Conservation (phyloP, 345 rosid species). For the Anastatica hierochuntica region DNA sequence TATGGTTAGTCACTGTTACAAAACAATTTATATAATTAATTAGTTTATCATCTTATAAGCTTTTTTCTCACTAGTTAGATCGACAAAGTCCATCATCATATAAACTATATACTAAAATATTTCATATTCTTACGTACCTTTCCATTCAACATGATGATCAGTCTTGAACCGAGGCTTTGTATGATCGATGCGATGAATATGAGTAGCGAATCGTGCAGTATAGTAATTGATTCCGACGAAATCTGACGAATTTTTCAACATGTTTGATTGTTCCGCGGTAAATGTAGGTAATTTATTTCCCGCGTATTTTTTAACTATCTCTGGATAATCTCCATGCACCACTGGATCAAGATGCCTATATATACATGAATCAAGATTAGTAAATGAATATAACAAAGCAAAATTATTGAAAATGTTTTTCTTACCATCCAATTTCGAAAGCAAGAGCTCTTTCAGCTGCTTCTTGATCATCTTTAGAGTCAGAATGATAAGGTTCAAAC, state of each 20-base stretch:
- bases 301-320: constrained; percentile 13
- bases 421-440: constrained; percentile 23
- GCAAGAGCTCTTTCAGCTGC: constrained; percentile 24
- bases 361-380: not conserved
- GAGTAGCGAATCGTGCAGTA: constrained; percentile 11
- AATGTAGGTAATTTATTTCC: constrained; percentile 23
- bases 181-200: constrained; percentile 16
- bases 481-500: constrained; percentile 26
- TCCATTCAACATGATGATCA: constrained; percentile 24
- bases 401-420: too few relatives aligned
- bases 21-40: too few relatives aligned
- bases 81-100: too few relatives aligned
- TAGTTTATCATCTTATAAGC: too few relatives aligned
- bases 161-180: constrained; percentile 25
- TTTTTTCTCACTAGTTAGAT: not conserved
- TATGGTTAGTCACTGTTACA: constrained; percentile 22
- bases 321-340: constrained; percentile 26
- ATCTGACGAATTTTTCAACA: constrained; percentile 24
- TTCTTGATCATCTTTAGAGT: constrained; percentile 14
- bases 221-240: constrained; percentile 27
- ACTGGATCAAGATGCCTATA: constrained; percentile 31
- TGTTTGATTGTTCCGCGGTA: constrained; percentile 21
- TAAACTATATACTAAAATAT: too few relatives aligned
- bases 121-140: constrained; percentile 4
- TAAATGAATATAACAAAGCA: too few relatives aligned